These are phyloP conservation scores for Metschnikowia kunwiensis DNA, from an alignment of 805 yeast species.

Conservation along the genomic window DNA sequence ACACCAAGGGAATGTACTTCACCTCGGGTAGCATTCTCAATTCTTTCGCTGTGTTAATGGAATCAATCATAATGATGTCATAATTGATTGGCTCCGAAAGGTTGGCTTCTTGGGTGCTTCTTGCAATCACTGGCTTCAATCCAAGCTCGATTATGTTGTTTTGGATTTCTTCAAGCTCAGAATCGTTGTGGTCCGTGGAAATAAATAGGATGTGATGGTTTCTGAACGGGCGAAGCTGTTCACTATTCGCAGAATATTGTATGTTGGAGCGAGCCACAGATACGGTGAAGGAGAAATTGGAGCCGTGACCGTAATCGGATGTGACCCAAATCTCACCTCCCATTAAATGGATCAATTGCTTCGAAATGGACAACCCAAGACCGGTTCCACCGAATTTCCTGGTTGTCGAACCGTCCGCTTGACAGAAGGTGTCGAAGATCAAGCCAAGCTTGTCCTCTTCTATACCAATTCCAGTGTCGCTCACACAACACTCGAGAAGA, in stretches of 20 bases:
- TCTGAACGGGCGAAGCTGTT: constrained; percentile 67
- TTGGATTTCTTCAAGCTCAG: constrained; percentile 50
- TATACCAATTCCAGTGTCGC: constrained; percentile 90
- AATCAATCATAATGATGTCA: constrained; percentile 81
- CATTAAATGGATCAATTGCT: constrained; percentile 83
- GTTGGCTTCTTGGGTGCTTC: constrained; percentile 54
- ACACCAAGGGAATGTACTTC: constrained; percentile 80
- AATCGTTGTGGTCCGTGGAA: constrained; percentile 56
- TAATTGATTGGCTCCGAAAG: constrained; percentile 56
- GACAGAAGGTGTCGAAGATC: constrained; percentile 87
- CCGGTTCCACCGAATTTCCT: constrained; percentile 94
- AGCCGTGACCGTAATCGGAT: constrained; percentile 75
- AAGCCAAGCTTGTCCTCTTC: constrained; percentile 80
- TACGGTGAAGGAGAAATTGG: constrained; percentile 78
- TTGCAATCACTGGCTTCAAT: constrained; percentile 59
- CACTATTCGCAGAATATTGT: constrained; percentile 60
- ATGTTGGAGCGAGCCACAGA: constrained; percentile 71
- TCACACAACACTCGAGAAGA: constrained; percentile 75
- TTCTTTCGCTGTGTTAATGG: constrained; percentile 68
- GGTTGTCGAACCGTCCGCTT: constrained; percentile 92
- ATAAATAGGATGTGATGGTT: constrained; percentile 69
- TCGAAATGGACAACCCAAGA: constrained; percentile 81
- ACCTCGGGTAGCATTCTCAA: constrained; percentile 70
- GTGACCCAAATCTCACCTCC: constrained; percentile 94
- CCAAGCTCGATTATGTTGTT: constrained; percentile 52